These are phyloP conservation scores for Crassisporium funariophilum DNA, from an alignment of 768 basidiomycete species.

Conservation along the genomic window DNA sequence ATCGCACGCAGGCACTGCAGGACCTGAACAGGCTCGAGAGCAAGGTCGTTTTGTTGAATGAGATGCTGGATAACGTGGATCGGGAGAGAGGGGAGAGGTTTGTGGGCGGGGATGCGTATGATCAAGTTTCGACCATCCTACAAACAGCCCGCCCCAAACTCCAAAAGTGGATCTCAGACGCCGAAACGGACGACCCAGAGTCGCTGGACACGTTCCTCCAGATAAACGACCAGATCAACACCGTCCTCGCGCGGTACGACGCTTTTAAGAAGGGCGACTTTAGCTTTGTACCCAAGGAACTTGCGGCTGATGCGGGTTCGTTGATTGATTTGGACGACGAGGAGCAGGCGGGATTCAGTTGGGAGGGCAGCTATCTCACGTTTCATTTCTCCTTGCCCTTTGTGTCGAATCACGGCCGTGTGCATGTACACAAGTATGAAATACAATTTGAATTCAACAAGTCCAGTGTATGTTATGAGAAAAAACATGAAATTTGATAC, in stretches of 20 bases:
- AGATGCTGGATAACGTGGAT: constrained; percentile 94
- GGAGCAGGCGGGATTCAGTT: too few relatives aligned
- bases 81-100: constrained; percentile 71
- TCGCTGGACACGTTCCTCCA: constrained; percentile 92
- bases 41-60: constrained; percentile 94
- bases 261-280: constrained; percentile 94
- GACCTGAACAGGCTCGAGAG: constrained; percentile 94
- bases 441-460: too few relatives aligned
- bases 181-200: constrained; percentile 85
- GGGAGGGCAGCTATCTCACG: too few relatives aligned
- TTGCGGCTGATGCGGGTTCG: constrained; percentile 39
- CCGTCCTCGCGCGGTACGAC: constrained; percentile 85
- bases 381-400: too few relatives aligned
- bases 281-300: constrained; percentile 68
- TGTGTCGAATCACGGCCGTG: too few relatives aligned
- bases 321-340: constrained; percentile 81
- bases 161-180: constrained; percentile 97
- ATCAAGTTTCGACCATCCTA: constrained; percentile 90
- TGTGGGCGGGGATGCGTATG: constrained; percentile 89
- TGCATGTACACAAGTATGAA: too few relatives aligned
- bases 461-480: too few relatives aligned
- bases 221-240: constrained; percentile 98
- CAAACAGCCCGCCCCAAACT: constrained; percentile 86
- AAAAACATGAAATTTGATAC: too few relatives aligned
- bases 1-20: constrained; percentile 83